Conservation (phyloP, 1,284 basidiomycete genomes). For the Austroboletus niveus region DNA sequence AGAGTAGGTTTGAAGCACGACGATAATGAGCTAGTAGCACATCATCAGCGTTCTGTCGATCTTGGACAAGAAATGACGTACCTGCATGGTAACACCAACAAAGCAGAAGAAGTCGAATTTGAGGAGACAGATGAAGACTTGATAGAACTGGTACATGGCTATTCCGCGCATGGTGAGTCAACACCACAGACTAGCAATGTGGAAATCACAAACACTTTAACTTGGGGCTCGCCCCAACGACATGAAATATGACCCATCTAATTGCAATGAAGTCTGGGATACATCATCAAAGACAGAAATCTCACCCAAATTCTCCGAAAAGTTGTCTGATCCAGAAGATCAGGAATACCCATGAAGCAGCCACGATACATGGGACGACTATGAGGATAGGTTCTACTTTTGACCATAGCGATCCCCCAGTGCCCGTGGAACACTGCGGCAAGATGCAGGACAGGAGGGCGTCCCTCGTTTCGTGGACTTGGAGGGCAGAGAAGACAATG, state of each 20-base stretch:
- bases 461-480: conserved; percentile 65
- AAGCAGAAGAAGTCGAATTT: conserved; percentile 89
- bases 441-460: conserved; percentile 47
- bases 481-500: conserved; percentile 68
- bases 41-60: not conserved
- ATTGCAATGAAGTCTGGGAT: conserved; percentile 8
- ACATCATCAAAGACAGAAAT: not conserved
- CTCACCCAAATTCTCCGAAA: conserved; percentile 63
- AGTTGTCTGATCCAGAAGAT: conserved; percentile 54
- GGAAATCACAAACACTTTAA: conserved; percentile 63
- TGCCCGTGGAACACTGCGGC: conserved; percentile 16
- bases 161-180: conserved; percentile 12
- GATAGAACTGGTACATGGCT: conserved; percentile 85
- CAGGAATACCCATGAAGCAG: conserved; percentile 49
- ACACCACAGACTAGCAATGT: not conserved
- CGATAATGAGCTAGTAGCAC: conserved; percentile 58
- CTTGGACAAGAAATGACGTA: conserved; percentile 24
- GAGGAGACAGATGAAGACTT: conserved; percentile 80
- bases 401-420: conserved; percentile 35
- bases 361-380: conserved; percentile 53
- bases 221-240: conserved; percentile 76
- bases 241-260: conserved; percentile 84
- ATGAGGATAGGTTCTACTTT: conserved; percentile 50
- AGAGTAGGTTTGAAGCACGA: conserved; percentile 61
- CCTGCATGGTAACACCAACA: conserved; percentile 84